Evolutionary conservation across 23 red algal genomes (phyloP).

Genomic region (Gracilaria caudata): DNA sequence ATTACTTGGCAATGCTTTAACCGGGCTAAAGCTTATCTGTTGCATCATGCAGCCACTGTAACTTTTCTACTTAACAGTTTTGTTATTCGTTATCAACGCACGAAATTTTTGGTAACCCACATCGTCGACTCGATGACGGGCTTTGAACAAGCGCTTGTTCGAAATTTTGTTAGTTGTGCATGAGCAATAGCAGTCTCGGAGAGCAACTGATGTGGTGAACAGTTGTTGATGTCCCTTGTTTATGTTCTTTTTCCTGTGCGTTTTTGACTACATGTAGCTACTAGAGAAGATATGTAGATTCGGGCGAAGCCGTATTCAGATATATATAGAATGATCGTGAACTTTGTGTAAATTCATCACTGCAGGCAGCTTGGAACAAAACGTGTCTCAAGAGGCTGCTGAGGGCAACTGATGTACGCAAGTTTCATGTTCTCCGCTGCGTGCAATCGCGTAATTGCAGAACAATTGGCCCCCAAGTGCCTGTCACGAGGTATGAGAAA

Average conservation of each 20-base stretch:
- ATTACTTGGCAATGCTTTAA: neutral
- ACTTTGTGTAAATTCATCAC: conserved; percentile 14
- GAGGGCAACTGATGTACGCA: neutral
- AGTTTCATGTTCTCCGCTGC: neutral
- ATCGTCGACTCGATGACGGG: neutral
- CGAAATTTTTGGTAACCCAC: conserved; percentile 11
- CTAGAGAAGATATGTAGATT: conserved; percentile 3
- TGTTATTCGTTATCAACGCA: neutral
- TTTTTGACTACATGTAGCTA: conserved; percentile 17
- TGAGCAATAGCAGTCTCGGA: neutral
- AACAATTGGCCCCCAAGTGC: neutral
- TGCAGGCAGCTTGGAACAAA: neutral
- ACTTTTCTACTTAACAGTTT: neutral
- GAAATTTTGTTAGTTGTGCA: conserved; percentile 25
- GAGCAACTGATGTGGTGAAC: neutral
- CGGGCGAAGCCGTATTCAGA: neutral
- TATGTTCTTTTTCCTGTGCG: conserved; percentile 15
- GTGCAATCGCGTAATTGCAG: neutral
- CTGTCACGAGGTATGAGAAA: neutral
- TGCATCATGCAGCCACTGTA: conserved; percentile 1
- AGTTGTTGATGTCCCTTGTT: neutral
- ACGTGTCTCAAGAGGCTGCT: neutral
- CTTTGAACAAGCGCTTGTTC: neutral
- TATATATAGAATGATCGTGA: conserved; percentile 1
- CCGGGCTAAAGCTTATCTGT: neutral